Evolutionary conservation across 1,284 basidiomycete species (phyloP).

Genomic region (Ustilago nuda): DNA sequence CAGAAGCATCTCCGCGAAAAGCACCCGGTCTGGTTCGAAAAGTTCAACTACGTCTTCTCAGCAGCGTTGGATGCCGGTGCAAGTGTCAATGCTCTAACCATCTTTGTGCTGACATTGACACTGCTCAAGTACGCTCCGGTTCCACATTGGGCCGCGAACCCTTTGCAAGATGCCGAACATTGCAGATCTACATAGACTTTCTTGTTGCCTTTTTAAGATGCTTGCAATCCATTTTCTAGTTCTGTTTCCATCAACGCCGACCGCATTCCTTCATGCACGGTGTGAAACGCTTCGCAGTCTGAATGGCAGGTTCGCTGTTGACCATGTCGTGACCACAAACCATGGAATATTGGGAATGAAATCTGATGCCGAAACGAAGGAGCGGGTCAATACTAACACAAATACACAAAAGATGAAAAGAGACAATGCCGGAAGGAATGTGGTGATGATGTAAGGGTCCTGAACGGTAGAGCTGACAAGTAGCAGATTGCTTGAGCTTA

Average conservation of each 20-base stretch:
- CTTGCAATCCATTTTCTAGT: not conserved
- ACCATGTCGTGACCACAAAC: not conserved
- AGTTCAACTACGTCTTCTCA: slow-evolving; percentile 66
- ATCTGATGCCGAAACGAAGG: slow-evolving; percentile 15
- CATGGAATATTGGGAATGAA: not conserved
- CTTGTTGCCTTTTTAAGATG: not conserved
- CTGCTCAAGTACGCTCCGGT: slow-evolving; percentile 57
- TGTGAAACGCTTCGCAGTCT: not conserved
- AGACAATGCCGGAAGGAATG: slow-evolving; percentile 19
- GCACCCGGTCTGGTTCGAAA: slow-evolving; percentile 64
- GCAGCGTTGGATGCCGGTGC: slow-evolving; percentile 72
- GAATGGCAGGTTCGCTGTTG: not conserved
- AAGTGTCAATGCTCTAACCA: slow-evolving; percentile 71
- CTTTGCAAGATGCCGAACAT: slow-evolving; percentile 50
- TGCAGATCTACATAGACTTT: slow-evolving; percentile 30
- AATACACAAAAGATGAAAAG: slow-evolving; percentile 26
- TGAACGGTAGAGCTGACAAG: not conserved
- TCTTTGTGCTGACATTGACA: slow-evolving; percentile 70
- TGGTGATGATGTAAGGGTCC: not conserved
- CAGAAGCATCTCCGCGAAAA: slow-evolving; percentile 70
- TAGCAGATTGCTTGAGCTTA: slow-evolving; percentile 10
- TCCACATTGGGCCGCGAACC: slow-evolving; percentile 55
- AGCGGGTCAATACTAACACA: slow-evolving; percentile 29
- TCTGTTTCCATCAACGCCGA: not conserved
- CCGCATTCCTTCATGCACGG: not conserved